These are phyloP conservation scores for Microcyclospora tardicrescens DNA, from an alignment of 2,329 filamentous ascomycete genomes.

Conservation along the genomic window DNA sequence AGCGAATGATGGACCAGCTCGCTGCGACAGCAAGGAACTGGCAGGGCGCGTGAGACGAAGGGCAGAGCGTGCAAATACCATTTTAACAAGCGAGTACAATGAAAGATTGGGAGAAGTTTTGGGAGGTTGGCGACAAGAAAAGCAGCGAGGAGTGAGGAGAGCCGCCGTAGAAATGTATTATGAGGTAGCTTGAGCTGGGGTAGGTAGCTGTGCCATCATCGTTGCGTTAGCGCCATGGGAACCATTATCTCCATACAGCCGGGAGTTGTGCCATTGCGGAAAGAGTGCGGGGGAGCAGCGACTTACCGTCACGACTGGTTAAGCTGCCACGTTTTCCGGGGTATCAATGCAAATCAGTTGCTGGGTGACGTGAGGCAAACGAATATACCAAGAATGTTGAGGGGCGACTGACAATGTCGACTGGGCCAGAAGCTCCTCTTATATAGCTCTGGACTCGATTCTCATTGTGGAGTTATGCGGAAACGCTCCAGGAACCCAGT, in stretches of 20 bases:
- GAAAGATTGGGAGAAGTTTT: not conserved
- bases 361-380: too few species aligned
- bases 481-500: too few species aligned
- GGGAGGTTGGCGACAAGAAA: too few species aligned
- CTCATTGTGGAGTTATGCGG: too few species aligned
- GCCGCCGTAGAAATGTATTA: not conserved
- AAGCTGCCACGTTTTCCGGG: too few species aligned
- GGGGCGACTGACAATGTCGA: too few species aligned
- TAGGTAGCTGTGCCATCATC: conserved; percentile 3
- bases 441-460: too few species aligned
- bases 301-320: too few species aligned
- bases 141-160: conserved; percentile 1
- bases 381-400: too few species aligned
- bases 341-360: too few species aligned
- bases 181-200: conserved; percentile 3
- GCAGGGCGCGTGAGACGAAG: conserved; percentile 45
- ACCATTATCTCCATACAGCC: conserved; percentile 1
- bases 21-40: conserved; percentile 35
- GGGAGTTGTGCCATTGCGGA: not conserved
- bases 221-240: conserved; percentile 2
- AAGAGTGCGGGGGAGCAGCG: too few species aligned
- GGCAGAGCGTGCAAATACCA: conserved; percentile 51
- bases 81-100: conserved; percentile 24
- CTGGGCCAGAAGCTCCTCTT: too few species aligned
- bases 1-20: conserved; percentile 26